Conservation (phyloP, 257 asterid genomes). For the Galeopsis tetrahit region DNA sequence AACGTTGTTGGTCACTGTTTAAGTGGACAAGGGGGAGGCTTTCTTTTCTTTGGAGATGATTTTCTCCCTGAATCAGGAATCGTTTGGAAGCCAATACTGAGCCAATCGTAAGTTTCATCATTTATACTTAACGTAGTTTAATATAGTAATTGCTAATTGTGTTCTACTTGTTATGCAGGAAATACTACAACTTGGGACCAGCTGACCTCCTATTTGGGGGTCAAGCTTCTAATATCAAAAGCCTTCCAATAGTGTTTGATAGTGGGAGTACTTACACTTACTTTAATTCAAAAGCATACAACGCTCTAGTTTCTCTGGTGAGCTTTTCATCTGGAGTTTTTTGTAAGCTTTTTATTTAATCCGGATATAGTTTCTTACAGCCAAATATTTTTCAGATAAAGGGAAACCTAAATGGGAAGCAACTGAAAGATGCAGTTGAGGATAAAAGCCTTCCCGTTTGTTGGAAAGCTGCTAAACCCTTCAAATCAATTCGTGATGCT, state of each 20-base stretch:
- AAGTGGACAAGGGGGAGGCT: constrained; percentile 78
- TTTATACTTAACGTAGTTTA: neutral
- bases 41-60: constrained; percentile 86
- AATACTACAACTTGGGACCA: constrained; percentile 56
- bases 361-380: constrained; percentile 27
- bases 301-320: constrained; percentile 51
- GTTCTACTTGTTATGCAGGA: constrained; percentile 44
- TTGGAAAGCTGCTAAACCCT: constrained; percentile 78
- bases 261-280: constrained; percentile 79
- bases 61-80: constrained; percentile 65
- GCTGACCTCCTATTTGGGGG: constrained; percentile 56
- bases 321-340: constrained; percentile 12
- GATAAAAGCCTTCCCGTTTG: constrained; percentile 81
- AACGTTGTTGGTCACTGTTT: constrained; percentile 87
- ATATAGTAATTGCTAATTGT: constrained; percentile 10
- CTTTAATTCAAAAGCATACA: constrained; percentile 59
- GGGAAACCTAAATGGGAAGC: constrained; percentile 41
- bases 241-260: constrained; percentile 58
- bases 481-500: constrained; percentile 64
- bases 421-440: constrained; percentile 52
- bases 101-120: constrained; percentile 50
- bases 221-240: constrained; percentile 52
- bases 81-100: constrained; percentile 57
- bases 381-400: constrained; percentile 51
- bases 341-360: neutral